phyloP scores from a whole-genome alignment of 2,329 filamentous ascomycete species.

The Cladosporium sp. region DNA sequence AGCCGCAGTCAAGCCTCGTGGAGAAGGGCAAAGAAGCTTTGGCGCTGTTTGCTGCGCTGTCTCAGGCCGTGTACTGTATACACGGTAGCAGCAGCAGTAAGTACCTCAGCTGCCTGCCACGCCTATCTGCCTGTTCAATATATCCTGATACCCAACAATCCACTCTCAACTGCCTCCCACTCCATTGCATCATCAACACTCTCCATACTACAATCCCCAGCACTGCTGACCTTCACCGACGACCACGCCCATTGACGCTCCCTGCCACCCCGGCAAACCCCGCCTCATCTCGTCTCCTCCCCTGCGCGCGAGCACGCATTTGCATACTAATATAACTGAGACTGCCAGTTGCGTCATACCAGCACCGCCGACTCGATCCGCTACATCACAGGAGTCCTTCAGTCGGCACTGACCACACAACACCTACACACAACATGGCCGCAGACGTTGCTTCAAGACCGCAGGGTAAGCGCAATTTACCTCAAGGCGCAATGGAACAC shows the following conservation, averaged over 20 bases:
- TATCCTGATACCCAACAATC: background rate
- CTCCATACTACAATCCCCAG: background rate
- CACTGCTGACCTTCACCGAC: background rate
- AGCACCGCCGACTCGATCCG: background rate
- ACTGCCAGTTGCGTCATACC: slow-evolving; percentile 10
- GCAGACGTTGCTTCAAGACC: slow-evolving; percentile 46
- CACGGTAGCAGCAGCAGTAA: background rate
- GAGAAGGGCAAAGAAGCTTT: slow-evolving; percentile 1
- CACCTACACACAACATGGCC: slow-evolving; percentile 38
- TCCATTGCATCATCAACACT: background rate
- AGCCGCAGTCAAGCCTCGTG: slow-evolving; percentile 4
- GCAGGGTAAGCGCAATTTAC: slow-evolving; percentile 27
- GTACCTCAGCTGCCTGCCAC: background rate
- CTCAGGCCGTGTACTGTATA: background rate
- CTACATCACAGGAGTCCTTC: background rate
- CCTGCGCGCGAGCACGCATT: background rate
- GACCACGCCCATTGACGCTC: background rate
- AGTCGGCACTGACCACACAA: background rate
- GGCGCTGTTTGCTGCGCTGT: background rate
- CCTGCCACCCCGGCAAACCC: slow-evolving; percentile 3
- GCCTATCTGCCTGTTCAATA: background rate
- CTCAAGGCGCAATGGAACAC: slow-evolving; percentile 14
- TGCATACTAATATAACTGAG: slow-evolving; percentile 9
- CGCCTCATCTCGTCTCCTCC: background rate
- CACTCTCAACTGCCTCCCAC: background rate